Base-by-base conservation (phyloP, 768 basidiomycete genomes). In the Hericium rajendrae region DNA sequence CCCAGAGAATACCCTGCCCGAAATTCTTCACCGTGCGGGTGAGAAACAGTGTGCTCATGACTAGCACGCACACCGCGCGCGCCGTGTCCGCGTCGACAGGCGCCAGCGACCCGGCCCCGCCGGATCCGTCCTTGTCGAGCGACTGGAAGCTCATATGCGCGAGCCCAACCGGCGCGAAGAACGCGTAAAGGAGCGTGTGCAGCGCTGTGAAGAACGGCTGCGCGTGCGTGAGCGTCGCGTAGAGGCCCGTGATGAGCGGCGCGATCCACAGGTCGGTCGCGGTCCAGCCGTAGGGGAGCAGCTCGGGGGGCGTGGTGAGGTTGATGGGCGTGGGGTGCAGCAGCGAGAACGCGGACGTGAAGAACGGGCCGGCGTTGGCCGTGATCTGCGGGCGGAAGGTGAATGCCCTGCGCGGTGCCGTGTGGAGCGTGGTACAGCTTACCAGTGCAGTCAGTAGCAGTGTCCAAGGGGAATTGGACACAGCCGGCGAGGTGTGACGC, bases 181-280 rank as follows among this genome's bases (percentile, higher is more conserved):
- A 56, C 20, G 49, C n/a, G 46, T 56, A 65, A 26, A 58, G 54
- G 20, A 59, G 60, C 3, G 49, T 22, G 57, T 56, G 63, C 39
- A 60, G 39, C 41, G 49, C 48, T 38, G 71, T 60, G 37, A 63
- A 94, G 69, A 88, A 87, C 0, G 91, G 88, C 67, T 94, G 91
- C 2, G 88, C 85, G 60, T 93, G 90, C 9, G 91, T 93, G 53
- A 94, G 77, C 57, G 84, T 79, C 54, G 92, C 84, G 66, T 90
- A 94, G 10, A 94, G 67, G 1, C 76, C 87, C 11, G 91, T 91
- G 63, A 85, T 72, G 62, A 85, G 71, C 6, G 91, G 85, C 9
- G 93, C 91, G 69, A 82, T 82, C 92, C 93, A 95, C 32, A 93
- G 69, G 67, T 95, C 94, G 0, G 82, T 79, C 22, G 84, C 82